A percentile compares a stretch with the other conserved stretches of the same genome.
Conservation (phyloP, 169 alveolate species). For the Plasmodium blacklocki region DNA sequence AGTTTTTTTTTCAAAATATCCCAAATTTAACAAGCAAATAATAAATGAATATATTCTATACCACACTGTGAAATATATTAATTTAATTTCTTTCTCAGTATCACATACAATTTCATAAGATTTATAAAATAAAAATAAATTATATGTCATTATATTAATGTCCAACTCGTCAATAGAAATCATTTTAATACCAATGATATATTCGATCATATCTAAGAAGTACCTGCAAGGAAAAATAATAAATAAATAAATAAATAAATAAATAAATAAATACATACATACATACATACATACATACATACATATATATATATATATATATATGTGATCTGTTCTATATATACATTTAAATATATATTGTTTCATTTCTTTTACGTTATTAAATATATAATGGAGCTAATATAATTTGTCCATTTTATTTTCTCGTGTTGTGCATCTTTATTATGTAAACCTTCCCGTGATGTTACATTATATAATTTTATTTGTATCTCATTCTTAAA, state of each 20-base stretch:
- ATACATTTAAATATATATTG: no score
- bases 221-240: constrained; percentile 15
- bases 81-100: background rate
- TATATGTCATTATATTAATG: constrained; percentile 32
- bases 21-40: constrained; percentile 38
- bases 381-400: background rate
- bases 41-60: constrained; percentile 42
- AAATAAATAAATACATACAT: background rate
- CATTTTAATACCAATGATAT: constrained; percentile 43
- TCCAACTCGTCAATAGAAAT: constrained; percentile 22
- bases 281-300: no score
- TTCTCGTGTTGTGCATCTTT: background rate
- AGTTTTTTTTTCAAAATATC: constrained; percentile 69
- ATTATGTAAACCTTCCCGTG: background rate
- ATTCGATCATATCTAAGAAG: constrained; percentile 67
- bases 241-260: background rate
- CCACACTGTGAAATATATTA: constrained; percentile 39
- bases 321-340: no score
- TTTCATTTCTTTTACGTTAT: background rate
- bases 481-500: constrained; percentile 72
- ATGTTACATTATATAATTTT: constrained; percentile 12
- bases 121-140: constrained; percentile 58
- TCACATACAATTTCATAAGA: constrained; percentile 31
- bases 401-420: constrained; percentile 5
- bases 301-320: no score